These are phyloP conservation scores for Podila verticillata DNA, from an alignment of 192 early-diverging fungal species.

Conservation along the genomic window DNA sequence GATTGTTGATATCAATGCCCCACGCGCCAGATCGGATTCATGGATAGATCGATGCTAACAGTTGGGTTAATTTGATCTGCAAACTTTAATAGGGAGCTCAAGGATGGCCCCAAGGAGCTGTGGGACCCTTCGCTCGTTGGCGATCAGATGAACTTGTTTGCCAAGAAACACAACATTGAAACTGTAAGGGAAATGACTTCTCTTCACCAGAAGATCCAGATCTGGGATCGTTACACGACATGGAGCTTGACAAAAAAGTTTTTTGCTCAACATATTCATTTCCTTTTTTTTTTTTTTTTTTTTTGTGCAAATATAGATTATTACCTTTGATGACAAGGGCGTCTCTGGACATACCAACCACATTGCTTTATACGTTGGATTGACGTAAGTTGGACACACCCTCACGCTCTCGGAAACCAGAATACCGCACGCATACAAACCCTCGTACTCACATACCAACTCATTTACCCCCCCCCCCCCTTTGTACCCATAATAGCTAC, in stretches of 20 bases:
- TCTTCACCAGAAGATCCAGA: neutral
- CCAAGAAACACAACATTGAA: constrained; percentile 67
- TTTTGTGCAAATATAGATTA: constrained; percentile 62
- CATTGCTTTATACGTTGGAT: constrained; percentile 79
- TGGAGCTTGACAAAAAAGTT: too few relatives aligned
- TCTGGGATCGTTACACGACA: neutral
- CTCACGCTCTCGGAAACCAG: too few relatives aligned
- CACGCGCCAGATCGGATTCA: neutral
- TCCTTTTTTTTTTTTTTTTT: neutral
- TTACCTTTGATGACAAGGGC: constrained; percentile 91
- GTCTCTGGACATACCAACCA: constrained; percentile 95
- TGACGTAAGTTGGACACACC: constrained; percentile 55
- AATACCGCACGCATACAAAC: too few relatives aligned
- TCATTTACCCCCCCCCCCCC: too few relatives aligned
- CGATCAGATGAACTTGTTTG: constrained; percentile 66
- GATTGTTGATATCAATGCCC: neutral
- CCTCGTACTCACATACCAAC: neutral
- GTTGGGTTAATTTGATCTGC: constrained; percentile 4
- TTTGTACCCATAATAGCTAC: constrained; percentile 8
- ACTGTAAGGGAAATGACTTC: constrained; percentile 53
- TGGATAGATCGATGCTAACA: neutral
- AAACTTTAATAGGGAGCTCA: constrained; percentile 59
- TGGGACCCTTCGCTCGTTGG: constrained; percentile 73
- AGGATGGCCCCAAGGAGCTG: constrained; percentile 71
- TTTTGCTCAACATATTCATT: too few relatives aligned